These are phyloP conservation scores for Mycena epipterygia DNA, from an alignment of 768 basidiomycete species.

Conservation along the genomic window DNA sequence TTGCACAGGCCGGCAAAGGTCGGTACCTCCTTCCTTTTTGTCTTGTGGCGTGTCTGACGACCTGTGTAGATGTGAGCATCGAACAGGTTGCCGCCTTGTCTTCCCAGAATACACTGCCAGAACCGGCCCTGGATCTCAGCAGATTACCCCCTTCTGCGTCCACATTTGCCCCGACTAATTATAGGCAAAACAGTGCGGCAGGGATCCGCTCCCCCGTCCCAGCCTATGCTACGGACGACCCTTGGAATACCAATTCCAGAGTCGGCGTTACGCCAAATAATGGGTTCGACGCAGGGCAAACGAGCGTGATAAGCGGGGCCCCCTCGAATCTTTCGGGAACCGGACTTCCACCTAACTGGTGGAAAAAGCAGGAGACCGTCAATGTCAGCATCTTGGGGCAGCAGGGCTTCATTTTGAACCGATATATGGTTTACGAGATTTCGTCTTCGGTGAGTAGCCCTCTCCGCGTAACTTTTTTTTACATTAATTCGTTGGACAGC, in stretches of 20 bases:
- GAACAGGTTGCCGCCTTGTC: conserved; percentile 85
- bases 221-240: conserved; percentile 75
- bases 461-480: not conserved
- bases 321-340: conserved; percentile 76
- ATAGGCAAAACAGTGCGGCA: conserved; percentile 59
- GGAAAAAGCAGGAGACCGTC: conserved; percentile 84
- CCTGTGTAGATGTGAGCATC: conserved; percentile 75
- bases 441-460: conserved; percentile 74
- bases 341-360: conserved; percentile 87
- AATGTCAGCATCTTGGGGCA: conserved; percentile 84
- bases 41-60: conserved; percentile 6
- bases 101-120: conserved; percentile 82
- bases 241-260: conserved; percentile 67
- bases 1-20: conserved; percentile 90
- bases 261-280: conserved; percentile 47
- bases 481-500: conserved; percentile 50
- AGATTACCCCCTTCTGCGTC: conserved; percentile 68
- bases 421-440: conserved; percentile 89
- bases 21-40: conserved; percentile 24
- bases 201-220: conserved; percentile 60
- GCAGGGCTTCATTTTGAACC: conserved; percentile 92
- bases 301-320: conserved; percentile 57
- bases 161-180: conserved; percentile 58
- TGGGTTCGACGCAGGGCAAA: conserved; percentile 46
- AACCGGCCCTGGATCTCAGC: conserved; percentile 77